Percentiles rank a stretch among this genome's conserved stretches.
These are phyloP conservation scores for Arabidopsis thaliana DNA, from an alignment of 345 rosid species.

Conservation along the genomic window TAIR10.1 NC_003074.8:5516501-5517000, in stretches of 20 bases:
- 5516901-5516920: neutral
- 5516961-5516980: neutral
- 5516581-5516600: constrained; percentile 34
- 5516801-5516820: constrained; percentile 29
- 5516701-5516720: constrained; percentile 14
- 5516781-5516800: constrained; percentile 33
- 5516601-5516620: constrained; percentile 15
- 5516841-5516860: constrained; percentile 37
- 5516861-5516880: constrained; percentile 30
- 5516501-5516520: constrained; percentile 81
- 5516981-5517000: neutral
- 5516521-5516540: constrained; percentile 65
- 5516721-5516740: constrained; percentile 18
- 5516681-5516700: constrained; percentile 40
- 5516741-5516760: constrained; percentile 37
- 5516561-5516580: constrained; percentile 30
- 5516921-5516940: neutral
- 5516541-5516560: neutral
- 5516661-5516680: constrained; percentile 19
- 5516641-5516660: constrained; percentile 6
- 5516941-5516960: neutral
- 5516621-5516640: constrained; percentile 22
- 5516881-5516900: neutral
- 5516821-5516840: constrained; percentile 31
- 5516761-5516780: constrained; percentile 41